phyloP scores from a whole-genome alignment of 1,284 basidiomycete species.

The Xerocomus alliaceus region DNA sequence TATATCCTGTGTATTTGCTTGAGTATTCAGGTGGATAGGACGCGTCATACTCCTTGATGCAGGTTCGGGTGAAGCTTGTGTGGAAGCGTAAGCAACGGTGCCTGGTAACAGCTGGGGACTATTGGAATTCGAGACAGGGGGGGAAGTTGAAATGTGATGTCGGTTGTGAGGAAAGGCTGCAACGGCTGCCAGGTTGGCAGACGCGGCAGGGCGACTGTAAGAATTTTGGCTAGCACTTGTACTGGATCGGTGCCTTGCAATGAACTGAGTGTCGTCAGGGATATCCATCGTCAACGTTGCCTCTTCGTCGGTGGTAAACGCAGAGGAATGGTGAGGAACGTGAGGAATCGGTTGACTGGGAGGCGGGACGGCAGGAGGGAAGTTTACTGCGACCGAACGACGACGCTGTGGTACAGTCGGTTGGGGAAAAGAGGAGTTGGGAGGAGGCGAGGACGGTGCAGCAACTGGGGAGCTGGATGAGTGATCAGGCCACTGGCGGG shows the following conservation, averaged over 20 bases:
- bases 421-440: slow-evolving; percentile 45
- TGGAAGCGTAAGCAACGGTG: slow-evolving; percentile 45
- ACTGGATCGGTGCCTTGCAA: slow-evolving; percentile 33
- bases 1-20: slow-evolving; percentile 47
- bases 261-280: slow-evolving; percentile 27
- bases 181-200: slow-evolving; percentile 62
- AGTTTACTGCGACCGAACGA: slow-evolving; percentile 69
- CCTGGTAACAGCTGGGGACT: slow-evolving; percentile 35
- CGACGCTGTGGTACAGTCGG: slow-evolving; percentile 54
- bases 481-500: slow-evolving; percentile 59
- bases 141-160: slow-evolving; percentile 49
- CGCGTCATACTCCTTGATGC: slow-evolving; percentile 58
- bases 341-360: slow-evolving; percentile 76
- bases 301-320: slow-evolving; percentile 33
- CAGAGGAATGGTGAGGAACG: slow-evolving; percentile 48
- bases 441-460: slow-evolving; percentile 45
- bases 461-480: slow-evolving; percentile 32
- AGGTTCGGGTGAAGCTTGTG: slow-evolving; percentile 56
- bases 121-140: slow-evolving; percentile 33
- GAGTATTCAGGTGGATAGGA: slow-evolving; percentile 44
- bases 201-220: slow-evolving; percentile 57
- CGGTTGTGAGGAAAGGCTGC: slow-evolving; percentile 65
- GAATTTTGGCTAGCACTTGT: slow-evolving; percentile 45
- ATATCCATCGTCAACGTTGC: slow-evolving; percentile 11
- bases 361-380: slow-evolving; percentile 71